phyloP scores from a whole-genome alignment of 352 stramenopile genomes.

The Elongisporangium undulatum region DNA sequence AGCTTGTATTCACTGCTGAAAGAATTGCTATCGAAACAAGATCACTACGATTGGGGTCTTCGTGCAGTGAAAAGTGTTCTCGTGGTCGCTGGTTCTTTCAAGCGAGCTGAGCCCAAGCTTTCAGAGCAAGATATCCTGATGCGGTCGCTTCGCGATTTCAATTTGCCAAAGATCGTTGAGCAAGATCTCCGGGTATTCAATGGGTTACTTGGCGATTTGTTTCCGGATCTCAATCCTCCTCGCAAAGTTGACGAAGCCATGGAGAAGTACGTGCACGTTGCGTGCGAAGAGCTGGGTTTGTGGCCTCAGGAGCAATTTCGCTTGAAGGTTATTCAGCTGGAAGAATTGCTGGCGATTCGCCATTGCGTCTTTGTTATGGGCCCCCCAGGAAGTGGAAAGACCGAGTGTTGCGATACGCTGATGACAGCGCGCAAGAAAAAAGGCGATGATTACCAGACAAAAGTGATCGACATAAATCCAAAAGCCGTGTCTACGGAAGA shows the following conservation, averaged over 20 bases:
- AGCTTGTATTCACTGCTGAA: slow-evolving; percentile 91
- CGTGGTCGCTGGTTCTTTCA: slow-evolving; percentile 91
- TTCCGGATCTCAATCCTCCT: slow-evolving; percentile 87
- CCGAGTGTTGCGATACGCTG: slow-evolving; percentile 92
- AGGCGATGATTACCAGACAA: slow-evolving; percentile 55
- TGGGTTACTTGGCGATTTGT: slow-evolving; percentile 91
- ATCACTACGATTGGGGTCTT: slow-evolving; percentile 96
- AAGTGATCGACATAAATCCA: slow-evolving; percentile 90
- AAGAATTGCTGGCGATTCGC: slow-evolving; percentile 92
- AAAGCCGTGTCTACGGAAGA: slow-evolving; percentile 96
- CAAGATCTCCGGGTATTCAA: slow-evolving; percentile 93
- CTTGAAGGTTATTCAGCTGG: slow-evolving; percentile 94
- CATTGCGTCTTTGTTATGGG: slow-evolving; percentile 97
- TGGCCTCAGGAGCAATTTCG: slow-evolving; percentile 92
- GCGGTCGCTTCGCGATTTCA: slow-evolving; percentile 94
- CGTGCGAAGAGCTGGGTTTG: slow-evolving; percentile 86
- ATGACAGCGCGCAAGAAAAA: slow-evolving; percentile 74
- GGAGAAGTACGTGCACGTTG: slow-evolving; percentile 87
- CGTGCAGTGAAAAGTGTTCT: slow-evolving; percentile 94
- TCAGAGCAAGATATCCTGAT: slow-evolving; percentile 92
- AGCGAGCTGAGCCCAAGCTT: slow-evolving; percentile 90
- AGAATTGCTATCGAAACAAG: slow-evolving; percentile 92
- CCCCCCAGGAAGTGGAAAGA: slow-evolving; percentile 90
- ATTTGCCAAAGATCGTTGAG: slow-evolving; percentile 94
- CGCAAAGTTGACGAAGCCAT: slow-evolving; percentile 87